A percentile compares a stretch with the other conserved stretches of the same genome.
Evolutionary conservation across 2,329 filamentous ascomycete genomes (phyloP).

Genomic region (Diplodia mutila): DNA sequence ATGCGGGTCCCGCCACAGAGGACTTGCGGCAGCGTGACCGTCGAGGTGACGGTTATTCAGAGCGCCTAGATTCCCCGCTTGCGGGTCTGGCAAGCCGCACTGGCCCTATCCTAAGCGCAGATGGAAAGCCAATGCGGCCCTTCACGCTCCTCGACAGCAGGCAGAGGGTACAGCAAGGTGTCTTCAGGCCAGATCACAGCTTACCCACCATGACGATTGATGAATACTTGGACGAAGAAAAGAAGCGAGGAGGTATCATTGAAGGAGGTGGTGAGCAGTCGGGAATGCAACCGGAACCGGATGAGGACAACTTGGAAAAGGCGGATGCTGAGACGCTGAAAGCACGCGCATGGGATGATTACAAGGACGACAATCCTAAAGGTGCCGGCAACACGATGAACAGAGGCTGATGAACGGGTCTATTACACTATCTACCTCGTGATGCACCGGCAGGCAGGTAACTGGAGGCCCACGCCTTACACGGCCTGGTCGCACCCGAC

Average conservation of each 20-base stretch:
- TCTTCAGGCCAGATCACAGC: slow-evolving; percentile 90
- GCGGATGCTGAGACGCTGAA: slow-evolving; percentile 91
- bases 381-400: slow-evolving; percentile 84
- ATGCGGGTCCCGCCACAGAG: slow-evolving; percentile 39
- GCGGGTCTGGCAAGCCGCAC: slow-evolving; percentile 49
- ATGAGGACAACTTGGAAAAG: slow-evolving; percentile 89
- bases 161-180: slow-evolving; percentile 73
- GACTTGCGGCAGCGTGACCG: slow-evolving; percentile 52
- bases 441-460: neutral
- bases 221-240: slow-evolving; percentile 94
- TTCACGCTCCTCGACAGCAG: slow-evolving; percentile 84
- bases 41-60: slow-evolving; percentile 63
- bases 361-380: slow-evolving; percentile 83
- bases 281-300: slow-evolving; percentile 68
- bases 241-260: slow-evolving; percentile 80
- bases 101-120: slow-evolving; percentile 74
- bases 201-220: slow-evolving; percentile 97
- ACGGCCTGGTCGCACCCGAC: slow-evolving; percentile 5
- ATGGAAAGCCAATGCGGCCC: slow-evolving; percentile 85
- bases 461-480: neutral
- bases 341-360: slow-evolving; percentile 94
- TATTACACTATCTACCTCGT: neutral
- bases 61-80: slow-evolving; percentile 69
- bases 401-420: slow-evolving; percentile 55
- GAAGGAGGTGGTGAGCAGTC: slow-evolving; percentile 84